A percentile compares a stretch with the other conserved stretches of the same genome.
phyloP scores from a whole-genome alignment of 2,329 filamentous ascomycete genomes.

The Penicillium freii region DNA sequence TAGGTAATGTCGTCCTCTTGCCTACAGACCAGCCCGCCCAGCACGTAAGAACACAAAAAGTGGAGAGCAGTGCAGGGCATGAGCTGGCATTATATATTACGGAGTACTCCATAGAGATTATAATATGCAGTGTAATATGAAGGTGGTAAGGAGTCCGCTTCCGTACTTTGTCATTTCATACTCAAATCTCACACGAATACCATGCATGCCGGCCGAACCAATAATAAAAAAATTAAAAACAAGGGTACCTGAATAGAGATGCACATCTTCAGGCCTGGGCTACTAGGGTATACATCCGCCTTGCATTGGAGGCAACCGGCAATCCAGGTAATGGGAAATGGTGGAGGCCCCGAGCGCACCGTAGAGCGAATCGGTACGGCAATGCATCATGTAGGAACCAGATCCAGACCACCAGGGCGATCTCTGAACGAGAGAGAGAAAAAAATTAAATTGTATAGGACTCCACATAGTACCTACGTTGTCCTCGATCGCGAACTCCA shows the following conservation, averaged over 20 bases:
- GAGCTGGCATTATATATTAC: neutral
- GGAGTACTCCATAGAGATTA: neutral
- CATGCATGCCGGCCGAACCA: conserved; percentile 8
- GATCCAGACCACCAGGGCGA: neutral
- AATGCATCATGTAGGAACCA: conserved; percentile 1
- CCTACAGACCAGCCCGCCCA: no score
- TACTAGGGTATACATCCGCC: conserved; percentile 16
- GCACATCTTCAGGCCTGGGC: conserved; percentile 1
- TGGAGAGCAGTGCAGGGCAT: neutral
- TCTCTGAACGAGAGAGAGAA: neutral
- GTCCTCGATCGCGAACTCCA: conserved; percentile 16
- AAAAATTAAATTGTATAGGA: neutral
- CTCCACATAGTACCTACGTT: conserved; percentile 5
- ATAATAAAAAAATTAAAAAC: neutral
- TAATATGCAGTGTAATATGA: neutral
- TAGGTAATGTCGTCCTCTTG: neutral
- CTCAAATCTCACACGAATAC: neutral
- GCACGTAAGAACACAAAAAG: neutral
- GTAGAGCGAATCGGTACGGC: neutral
- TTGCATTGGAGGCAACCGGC: conserved; percentile 24
- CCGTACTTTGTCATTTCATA: neutral
- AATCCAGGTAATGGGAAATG: conserved; percentile 22
- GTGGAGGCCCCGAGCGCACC: conserved; percentile 2
- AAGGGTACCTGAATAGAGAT: conserved; percentile 24
- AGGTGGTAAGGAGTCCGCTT: conserved; percentile 1